phyloP scores from a whole-genome alignment of 148 eudicot species.

The Euryodendron excelsum region DNA sequence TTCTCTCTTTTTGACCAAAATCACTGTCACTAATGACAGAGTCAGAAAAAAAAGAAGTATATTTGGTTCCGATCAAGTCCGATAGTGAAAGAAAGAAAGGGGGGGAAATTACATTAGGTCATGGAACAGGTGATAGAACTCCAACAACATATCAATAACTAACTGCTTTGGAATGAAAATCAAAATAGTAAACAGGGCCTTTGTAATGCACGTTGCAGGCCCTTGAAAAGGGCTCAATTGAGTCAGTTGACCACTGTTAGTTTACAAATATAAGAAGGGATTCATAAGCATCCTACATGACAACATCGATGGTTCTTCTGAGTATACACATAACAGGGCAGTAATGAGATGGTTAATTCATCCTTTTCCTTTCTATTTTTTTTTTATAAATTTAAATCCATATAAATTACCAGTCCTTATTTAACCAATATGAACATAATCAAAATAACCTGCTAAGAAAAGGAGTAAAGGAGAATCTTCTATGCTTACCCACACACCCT shows the following conservation, averaged over 20 bases:
- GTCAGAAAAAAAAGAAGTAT: background rate
- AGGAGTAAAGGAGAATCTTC: background rate
- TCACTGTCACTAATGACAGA: background rate
- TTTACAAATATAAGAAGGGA: background rate
- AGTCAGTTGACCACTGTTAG: background rate
- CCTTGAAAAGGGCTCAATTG: background rate
- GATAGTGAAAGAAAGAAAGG: background rate
- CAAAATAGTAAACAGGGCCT: background rate
- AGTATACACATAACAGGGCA: too few species aligned
- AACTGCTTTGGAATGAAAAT: background rate
- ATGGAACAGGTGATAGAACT: background rate
- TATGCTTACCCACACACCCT: slow-evolving; percentile 78
- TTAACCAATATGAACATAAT: slow-evolving; percentile 1
- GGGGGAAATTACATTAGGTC: background rate
- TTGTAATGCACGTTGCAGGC: background rate
- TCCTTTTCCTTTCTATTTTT: background rate
- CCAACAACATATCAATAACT: background rate
- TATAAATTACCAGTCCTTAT: background rate
- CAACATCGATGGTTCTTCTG: background rate
- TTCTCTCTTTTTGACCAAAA: background rate
- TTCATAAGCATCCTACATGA: background rate
- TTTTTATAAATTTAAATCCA: background rate
- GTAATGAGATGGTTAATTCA: background rate
- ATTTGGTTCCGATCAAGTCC: background rate
- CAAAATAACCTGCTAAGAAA: background rate